phyloP scores from a whole-genome alignment of 1,284 basidiomycete species.

The Ceratobasidium sp. region DNA sequence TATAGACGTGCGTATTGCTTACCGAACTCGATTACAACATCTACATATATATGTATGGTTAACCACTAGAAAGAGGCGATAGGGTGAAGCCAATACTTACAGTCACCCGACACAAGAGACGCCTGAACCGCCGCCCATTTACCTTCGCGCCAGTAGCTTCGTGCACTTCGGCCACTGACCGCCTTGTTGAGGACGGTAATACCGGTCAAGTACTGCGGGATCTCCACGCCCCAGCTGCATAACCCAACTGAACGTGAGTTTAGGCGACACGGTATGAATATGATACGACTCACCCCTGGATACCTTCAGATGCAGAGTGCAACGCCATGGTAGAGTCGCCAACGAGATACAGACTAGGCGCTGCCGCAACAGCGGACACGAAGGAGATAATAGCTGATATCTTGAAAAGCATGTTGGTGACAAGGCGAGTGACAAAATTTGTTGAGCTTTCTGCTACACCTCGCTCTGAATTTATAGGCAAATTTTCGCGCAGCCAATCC shows the following conservation, averaged over 20 bases:
- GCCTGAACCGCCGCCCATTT: conserved; percentile 45
- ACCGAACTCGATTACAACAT: conserved; percentile 45
- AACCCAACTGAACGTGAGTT: background rate
- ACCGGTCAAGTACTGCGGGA: conserved; percentile 57
- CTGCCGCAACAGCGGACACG: conserved; percentile 10
- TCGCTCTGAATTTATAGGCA: background rate
- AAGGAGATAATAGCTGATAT: conserved; percentile 12
- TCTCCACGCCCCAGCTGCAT: conserved; percentile 61
- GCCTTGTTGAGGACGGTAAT: conserved; percentile 61
- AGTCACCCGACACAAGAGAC: conserved; percentile 42
- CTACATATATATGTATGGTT: background rate
- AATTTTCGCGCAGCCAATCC: background rate
- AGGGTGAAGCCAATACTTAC: conserved; percentile 23
- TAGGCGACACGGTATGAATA: background rate
- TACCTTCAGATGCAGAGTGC: conserved; percentile 50
- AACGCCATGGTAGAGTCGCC: conserved; percentile 60
- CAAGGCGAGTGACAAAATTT: background rate
- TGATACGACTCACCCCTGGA: conserved; percentile 38
- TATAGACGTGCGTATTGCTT: background rate
- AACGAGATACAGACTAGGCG: conserved; percentile 59
- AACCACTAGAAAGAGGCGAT: background rate
- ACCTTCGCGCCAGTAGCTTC: conserved; percentile 62
- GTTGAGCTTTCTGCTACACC: background rate
- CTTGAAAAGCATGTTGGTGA: conserved; percentile 25
- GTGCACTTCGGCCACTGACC: conserved; percentile 61